Evolutionary conservation across 2,329 filamentous ascomycete genomes (phyloP).

Genomic region (Canariomyces notabilis): DNA sequence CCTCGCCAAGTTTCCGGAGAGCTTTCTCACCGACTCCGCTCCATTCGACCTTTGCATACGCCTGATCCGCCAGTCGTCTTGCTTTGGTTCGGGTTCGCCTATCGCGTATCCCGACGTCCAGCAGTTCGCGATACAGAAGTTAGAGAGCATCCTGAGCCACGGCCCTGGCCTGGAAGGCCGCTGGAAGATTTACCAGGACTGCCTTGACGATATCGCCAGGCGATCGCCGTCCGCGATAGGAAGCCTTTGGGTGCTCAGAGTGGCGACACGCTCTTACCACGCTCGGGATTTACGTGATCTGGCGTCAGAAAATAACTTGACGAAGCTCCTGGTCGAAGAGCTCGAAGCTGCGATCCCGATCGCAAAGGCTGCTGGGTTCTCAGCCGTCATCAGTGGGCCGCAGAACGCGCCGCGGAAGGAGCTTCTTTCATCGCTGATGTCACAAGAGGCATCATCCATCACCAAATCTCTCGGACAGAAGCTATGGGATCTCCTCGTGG

Average conservation of each 20-base stretch:
- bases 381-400: constrained; percentile 42
- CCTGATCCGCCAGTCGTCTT: constrained; percentile 66
- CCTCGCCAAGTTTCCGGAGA: constrained; percentile 38
- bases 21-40: constrained; percentile 33
- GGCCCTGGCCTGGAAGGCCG: constrained; percentile 53
- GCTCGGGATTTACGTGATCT: constrained; percentile 52
- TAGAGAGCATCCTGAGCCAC: constrained; percentile 54
- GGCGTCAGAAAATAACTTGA: constrained; percentile 56
- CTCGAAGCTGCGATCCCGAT: constrained; percentile 50
- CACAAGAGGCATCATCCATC: constrained; percentile 57
- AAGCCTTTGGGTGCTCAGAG: constrained; percentile 62
- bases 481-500: constrained; percentile 71
- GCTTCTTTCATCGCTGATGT: constrained; percentile 53
- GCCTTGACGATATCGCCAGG: constrained; percentile 61
- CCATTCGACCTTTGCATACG: constrained; percentile 55
- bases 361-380: constrained; percentile 38
- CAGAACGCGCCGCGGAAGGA: constrained; percentile 52
- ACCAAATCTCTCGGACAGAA: constrained; percentile 54
- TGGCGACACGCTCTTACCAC: constrained; percentile 43
- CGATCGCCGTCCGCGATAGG: constrained; percentile 63
- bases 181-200: constrained; percentile 58
- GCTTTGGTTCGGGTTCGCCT: constrained; percentile 47
- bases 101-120: constrained; percentile 60
- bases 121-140: constrained; percentile 55
- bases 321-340: constrained; percentile 59